These are phyloP conservation scores for Debaryomycetaceae sp. DNA, from an alignment of 1,139 yeast genomes.

Conservation along the genomic window DNA sequence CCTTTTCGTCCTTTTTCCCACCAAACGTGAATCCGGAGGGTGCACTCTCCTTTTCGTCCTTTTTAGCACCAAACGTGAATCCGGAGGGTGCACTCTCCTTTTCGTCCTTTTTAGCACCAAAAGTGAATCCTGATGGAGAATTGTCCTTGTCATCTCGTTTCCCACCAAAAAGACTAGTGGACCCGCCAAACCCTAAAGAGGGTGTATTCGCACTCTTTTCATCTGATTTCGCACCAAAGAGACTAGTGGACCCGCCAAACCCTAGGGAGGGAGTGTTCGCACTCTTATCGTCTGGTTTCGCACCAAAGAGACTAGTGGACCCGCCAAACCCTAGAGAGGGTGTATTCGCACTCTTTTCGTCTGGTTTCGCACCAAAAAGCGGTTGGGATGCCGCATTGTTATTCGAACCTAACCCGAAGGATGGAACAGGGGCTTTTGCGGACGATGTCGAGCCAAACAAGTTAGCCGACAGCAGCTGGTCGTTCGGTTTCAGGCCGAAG, in stretches of 20 bases:
- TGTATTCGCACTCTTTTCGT: constrained; percentile 1
- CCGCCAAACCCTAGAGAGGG: constrained; percentile 5
- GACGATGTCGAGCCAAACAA: constrained; percentile 1
- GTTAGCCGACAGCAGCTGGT: neutral
- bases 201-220: neutral
- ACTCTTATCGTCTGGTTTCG: constrained; percentile 9
- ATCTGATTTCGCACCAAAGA: constrained; percentile 7
- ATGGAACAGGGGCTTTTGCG: constrained; percentile 1
- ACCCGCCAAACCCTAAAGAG: neutral
- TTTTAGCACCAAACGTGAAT: constrained; percentile 15
- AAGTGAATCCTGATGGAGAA: constrained; percentile 2
- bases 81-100: constrained; percentile 8
- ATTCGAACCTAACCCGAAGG: constrained; percentile 1
- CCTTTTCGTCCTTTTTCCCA: constrained; percentile 4
- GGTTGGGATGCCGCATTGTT: neutral
- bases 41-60: constrained; percentile 6
- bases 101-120: constrained; percentile 9
- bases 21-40: constrained; percentile 6
- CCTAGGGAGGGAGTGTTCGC: too few relatives aligned
- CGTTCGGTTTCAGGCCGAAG: neutral
- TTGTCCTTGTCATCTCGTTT: constrained; percentile 8
- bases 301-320: constrained; percentile 17
- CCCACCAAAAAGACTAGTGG: constrained; percentile 2
- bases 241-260: constrained; percentile 1
- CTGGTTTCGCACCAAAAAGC: too few relatives aligned